Base-by-base conservation (phyloP, 129 eudicot species). In the Centaurea solstitialis region DNA sequence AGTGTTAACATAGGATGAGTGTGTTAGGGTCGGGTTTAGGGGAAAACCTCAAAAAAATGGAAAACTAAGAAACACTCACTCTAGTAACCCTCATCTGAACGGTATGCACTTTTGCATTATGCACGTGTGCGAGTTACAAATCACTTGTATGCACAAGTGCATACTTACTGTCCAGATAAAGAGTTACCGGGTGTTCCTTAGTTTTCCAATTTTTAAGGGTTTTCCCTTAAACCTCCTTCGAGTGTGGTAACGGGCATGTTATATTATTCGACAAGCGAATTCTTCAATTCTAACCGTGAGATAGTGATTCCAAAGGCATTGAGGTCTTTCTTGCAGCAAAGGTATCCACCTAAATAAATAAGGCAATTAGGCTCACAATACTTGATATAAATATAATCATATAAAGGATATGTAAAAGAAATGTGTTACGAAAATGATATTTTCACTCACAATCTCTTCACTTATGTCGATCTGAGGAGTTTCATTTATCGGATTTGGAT, bases 271-370 rank as follows among this genome's bases (percentile, higher is more conserved):
- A 45, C n/a, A 20, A 76, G 41, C 15, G 8, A 13, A 70, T 40
- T 43, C 66, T 18, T 43, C 15, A 70, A 66, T 83, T 47, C 90
- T 85, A 72, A 93, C 97, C 97, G 12, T 74, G 87, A 38, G 72
- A 68, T 64, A 7, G 65, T 18, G 87, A 65, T 68, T 77, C 85
- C 73, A 30, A 68, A 45, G 64, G 61, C 62, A 41, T 71, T 65
- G 80, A 37, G 69, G 81, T 70, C 26, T 82, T 83, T 79, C 81
- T 62, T 64, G 75, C 38, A 65, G 39, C 40, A 9, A 68, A 21
- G 5, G 73, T 45, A 38, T 84, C 84, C 79, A 76, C 91, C 97
- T 91, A 76, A 83, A 30, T 43, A 68, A 74, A 84, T 33, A 41
- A 79, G 22, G 28, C 9, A 75, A 35, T 12, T 76, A 45, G 59